Conservation (phyloP, 2,329 filamentous ascomycete species). For the Fusarium sp. region DNA sequence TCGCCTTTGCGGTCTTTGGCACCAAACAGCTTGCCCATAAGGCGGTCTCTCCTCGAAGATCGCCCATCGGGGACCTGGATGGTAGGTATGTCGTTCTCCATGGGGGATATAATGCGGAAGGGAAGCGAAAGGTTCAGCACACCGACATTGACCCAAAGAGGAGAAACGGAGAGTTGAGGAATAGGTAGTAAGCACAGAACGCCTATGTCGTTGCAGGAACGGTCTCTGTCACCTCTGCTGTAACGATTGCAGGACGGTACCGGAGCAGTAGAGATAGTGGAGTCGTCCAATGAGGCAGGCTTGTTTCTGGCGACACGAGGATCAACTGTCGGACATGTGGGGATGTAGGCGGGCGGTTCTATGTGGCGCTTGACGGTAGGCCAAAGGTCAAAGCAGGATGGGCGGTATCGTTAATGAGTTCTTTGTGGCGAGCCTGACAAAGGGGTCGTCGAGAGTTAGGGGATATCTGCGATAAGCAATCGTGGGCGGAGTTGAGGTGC, state of each 20-base stretch:
- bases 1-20: constrained; percentile 53
- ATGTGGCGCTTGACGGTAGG: constrained; percentile 37
- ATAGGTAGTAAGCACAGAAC: constrained; percentile 25
- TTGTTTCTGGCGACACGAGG: constrained; percentile 42
- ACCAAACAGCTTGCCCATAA: constrained; percentile 72
- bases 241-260: constrained; percentile 34
- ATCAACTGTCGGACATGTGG: constrained; percentile 43
- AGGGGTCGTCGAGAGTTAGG: not conserved
- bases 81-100: constrained; percentile 57
- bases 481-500: constrained; percentile 31
- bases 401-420: constrained; percentile 14
- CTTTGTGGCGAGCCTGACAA: constrained; percentile 11
- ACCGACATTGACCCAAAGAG: constrained; percentile 44
- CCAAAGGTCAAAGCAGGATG: constrained; percentile 20
- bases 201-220: constrained; percentile 19
- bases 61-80: constrained; percentile 51
- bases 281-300: constrained; percentile 43
- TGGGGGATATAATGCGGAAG: constrained; percentile 40
- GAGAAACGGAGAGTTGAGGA: constrained; percentile 26
- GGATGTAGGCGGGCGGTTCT: constrained; percentile 39
- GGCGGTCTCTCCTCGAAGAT: constrained; percentile 60
- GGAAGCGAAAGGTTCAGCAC: constrained; percentile 30
- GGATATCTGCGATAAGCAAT: constrained; percentile 31
- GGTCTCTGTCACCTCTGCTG: constrained; percentile 25
- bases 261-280: constrained; percentile 38